phyloP scores from a whole-genome alignment of 2,329 filamentous ascomycete species.

The Rasamsonia emersonii region DNA sequence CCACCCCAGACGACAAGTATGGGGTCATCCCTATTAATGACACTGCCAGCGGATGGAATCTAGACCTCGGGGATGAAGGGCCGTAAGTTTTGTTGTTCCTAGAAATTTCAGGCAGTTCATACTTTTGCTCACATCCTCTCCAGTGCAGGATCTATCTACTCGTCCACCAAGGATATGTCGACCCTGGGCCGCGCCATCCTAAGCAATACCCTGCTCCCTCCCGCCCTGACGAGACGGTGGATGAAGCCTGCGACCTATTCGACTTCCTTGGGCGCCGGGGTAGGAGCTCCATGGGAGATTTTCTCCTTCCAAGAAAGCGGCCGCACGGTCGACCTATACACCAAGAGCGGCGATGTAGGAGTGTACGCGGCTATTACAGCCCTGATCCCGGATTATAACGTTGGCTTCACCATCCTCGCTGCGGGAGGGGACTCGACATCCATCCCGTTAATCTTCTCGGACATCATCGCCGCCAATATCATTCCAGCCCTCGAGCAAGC shows the following conservation, averaged over 20 bases:
- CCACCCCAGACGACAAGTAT: conserved; percentile 7
- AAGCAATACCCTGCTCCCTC: conserved; percentile 26
- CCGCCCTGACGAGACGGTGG: conserved; percentile 35
- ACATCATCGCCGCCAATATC: conserved; percentile 11
- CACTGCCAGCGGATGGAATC: conserved; percentile 22
- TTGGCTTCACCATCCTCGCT: conserved; percentile 16
- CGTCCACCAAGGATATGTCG: conserved; percentile 35
- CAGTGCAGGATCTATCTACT: conserved; percentile 37
- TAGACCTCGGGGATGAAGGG: conserved; percentile 30
- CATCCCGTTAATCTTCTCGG: no score
- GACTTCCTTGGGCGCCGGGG: conserved; percentile 27
- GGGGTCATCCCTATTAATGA: conserved; percentile 30
- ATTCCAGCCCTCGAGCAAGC: conserved; percentile 14
- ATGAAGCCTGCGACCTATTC: conserved; percentile 34
- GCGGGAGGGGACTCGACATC: conserved; percentile 10
- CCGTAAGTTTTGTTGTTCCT: conserved; percentile 24
- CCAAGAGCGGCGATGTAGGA: conserved; percentile 18
- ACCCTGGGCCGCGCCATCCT: conserved; percentile 38
- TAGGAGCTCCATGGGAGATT: conserved; percentile 41
- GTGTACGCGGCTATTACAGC: conserved; percentile 16
- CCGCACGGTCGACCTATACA: conserved; percentile 16
- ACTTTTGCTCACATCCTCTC: conserved; percentile 9
- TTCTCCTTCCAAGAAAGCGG: conserved; percentile 9
- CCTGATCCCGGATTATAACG: conserved; percentile 17
- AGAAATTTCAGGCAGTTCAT: neutral